phyloP scores from a whole-genome alignment of 1,284 basidiomycete species.

The Apiotrichum domesticum region DNA sequence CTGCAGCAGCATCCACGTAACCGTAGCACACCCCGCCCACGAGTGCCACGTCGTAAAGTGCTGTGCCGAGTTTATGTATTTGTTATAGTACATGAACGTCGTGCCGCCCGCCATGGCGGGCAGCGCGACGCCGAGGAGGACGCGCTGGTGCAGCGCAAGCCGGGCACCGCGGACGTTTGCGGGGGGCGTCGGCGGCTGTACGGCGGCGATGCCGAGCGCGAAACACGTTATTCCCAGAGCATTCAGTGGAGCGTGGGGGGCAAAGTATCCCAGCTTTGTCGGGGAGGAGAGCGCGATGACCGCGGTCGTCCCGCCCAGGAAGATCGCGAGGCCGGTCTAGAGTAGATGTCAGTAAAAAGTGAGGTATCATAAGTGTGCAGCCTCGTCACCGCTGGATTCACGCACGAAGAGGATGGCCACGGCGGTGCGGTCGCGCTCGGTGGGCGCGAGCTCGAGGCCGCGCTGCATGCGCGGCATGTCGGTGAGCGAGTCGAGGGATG shows the following conservation, averaged over 20 bases:
- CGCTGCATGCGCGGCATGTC: background rate
- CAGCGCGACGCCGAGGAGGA: slow-evolving; percentile 30
- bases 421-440: slow-evolving; percentile 13
- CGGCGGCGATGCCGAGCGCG: slow-evolving; percentile 32
- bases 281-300: slow-evolving; percentile 26
- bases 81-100: slow-evolving; percentile 44
- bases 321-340: slow-evolving; percentile 29
- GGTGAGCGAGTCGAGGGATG: background rate
- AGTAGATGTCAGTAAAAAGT: too few species aligned
- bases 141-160: slow-evolving; percentile 36
- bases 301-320: slow-evolving; percentile 33
- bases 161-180: slow-evolving; percentile 17
- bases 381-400: background rate
- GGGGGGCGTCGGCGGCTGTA: slow-evolving; percentile 37
- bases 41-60: slow-evolving; percentile 45
- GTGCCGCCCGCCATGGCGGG: slow-evolving; percentile 37
- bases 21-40: slow-evolving; percentile 27
- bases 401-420: background rate
- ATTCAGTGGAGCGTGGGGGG: slow-evolving; percentile 41
- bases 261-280: slow-evolving; percentile 34
- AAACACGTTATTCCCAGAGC: slow-evolving; percentile 35
- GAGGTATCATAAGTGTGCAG: background rate
- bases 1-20: slow-evolving; percentile 38
- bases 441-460: slow-evolving; percentile 9
- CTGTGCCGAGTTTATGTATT: slow-evolving; percentile 30